A percentile compares a stretch with the other conserved stretches of the same genome.
Evolutionary conservation across 805 yeast genomes (phyloP).

Genomic region (Cyberlindnera euphorbiiphila): DNA sequence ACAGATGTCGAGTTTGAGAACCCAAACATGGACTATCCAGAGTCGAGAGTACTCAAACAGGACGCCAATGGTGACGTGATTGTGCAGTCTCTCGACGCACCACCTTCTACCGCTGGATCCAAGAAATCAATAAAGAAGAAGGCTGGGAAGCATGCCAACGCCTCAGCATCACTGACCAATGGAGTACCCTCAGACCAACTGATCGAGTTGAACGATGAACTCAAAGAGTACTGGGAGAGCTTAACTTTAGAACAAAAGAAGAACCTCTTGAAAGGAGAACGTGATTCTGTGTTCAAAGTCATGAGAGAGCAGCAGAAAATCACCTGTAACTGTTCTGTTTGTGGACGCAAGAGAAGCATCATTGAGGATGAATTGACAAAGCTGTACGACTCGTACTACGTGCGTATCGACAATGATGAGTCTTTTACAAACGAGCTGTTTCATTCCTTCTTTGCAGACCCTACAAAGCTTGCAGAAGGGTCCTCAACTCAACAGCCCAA

Average conservation of each 20-base stretch:
- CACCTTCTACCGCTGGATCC: slow-evolving; percentile 1
- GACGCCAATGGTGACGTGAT: slow-evolving; percentile 75
- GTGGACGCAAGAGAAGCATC: slow-evolving; percentile 69
- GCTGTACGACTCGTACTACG: slow-evolving; percentile 66
- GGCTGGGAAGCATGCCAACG: slow-evolving; percentile 26
- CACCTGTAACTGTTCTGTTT: slow-evolving; percentile 67
- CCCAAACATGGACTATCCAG: slow-evolving; percentile 63
- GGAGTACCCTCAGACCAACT: slow-evolving; percentile 18
- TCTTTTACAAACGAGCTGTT: slow-evolving; percentile 16
- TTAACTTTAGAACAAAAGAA: slow-evolving; percentile 58
- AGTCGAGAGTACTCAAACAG: slow-evolving; percentile 65
- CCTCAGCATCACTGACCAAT: slow-evolving; percentile 15
- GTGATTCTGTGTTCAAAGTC: slow-evolving; percentile 60
- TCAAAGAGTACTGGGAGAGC: slow-evolving; percentile 56
- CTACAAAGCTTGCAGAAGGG: neutral
- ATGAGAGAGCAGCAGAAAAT: slow-evolving; percentile 57
- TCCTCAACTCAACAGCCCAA: neutral
- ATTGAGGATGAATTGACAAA: slow-evolving; percentile 75
- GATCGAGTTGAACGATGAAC: slow-evolving; percentile 19
- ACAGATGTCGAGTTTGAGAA: slow-evolving; percentile 39
- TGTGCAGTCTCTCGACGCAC: slow-evolving; percentile 46
- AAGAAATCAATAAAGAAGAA: slow-evolving; percentile 9
- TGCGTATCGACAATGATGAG: slow-evolving; percentile 25
- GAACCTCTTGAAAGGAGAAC: slow-evolving; percentile 60
- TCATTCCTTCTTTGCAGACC: slow-evolving; percentile 10